Percentiles rank a stretch among this genome's conserved stretches.
Conservation (phyloP, 768 basidiomycete genomes). For the Mycena olivaceomarginata region DNA sequence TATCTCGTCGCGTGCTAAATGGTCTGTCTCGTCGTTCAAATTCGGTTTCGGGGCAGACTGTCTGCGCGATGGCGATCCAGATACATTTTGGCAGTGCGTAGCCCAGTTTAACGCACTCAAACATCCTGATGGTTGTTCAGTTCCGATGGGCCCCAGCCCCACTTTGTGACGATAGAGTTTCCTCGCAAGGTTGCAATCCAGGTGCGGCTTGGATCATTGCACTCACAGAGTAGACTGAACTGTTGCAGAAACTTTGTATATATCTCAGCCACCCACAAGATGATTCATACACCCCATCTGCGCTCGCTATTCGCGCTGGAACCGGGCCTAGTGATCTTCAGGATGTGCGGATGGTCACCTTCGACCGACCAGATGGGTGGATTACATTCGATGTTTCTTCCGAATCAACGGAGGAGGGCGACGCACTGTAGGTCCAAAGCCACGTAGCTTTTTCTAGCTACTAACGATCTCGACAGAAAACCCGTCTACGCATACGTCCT, state of each 20-base stretch:
- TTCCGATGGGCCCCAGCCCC: slow-evolving; percentile 97
- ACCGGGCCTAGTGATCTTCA: slow-evolving; percentile 94
- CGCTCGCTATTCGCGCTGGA: slow-evolving; percentile 92
- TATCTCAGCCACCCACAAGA: slow-evolving; percentile 88
- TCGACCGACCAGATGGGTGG: slow-evolving; percentile 97
- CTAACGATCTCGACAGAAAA: slow-evolving; percentile 69
- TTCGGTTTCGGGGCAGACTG: slow-evolving; percentile 98
- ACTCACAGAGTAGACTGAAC: not conserved
- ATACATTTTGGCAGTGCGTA: slow-evolving; percentile 98
- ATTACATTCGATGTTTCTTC: slow-evolving; percentile 90
- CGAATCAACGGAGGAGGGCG: slow-evolving; percentile 86
- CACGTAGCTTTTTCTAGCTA: slow-evolving; percentile 1
- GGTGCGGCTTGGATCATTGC: slow-evolving; percentile 60
- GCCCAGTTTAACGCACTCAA: not conserved
- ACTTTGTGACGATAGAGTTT: slow-evolving; percentile 96
- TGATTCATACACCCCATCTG: slow-evolving; percentile 98
- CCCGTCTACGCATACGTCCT: slow-evolving; percentile 93
- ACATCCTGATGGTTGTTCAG: slow-evolving; percentile 57
- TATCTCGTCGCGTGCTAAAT: slow-evolving; percentile 92
- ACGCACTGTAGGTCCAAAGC: slow-evolving; percentile 79
- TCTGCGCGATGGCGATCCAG: slow-evolving; percentile 89
- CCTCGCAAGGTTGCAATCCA: slow-evolving; percentile 92
- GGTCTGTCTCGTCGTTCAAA: slow-evolving; percentile 98
- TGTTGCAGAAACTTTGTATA: slow-evolving; percentile 87
- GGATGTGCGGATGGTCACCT: slow-evolving; percentile 89